phyloP scores from a whole-genome alignment of 2,329 filamentous ascomycete species.

The Botrytis byssoidea region DNA sequence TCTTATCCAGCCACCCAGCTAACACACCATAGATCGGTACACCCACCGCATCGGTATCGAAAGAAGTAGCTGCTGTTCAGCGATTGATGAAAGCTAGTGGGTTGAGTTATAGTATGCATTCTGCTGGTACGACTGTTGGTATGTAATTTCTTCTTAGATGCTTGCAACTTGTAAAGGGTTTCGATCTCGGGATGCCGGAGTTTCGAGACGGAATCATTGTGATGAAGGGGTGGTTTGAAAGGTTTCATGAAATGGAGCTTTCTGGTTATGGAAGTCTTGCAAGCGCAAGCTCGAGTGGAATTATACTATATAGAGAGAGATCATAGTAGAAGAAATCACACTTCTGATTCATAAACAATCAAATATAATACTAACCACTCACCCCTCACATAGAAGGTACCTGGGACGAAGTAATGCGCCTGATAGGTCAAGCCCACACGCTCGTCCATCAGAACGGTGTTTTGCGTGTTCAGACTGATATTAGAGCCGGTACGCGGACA shows the following conservation, averaged over 20 bases:
- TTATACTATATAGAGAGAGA: background rate
- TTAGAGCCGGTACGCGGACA: constrained; percentile 69
- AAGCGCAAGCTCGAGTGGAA: background rate
- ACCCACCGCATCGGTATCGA: constrained; percentile 68
- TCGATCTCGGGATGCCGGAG: background rate
- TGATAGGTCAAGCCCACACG: constrained; percentile 83
- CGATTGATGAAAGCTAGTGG: constrained; percentile 78
- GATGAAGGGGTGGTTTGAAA: background rate
- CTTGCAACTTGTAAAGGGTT: background rate
- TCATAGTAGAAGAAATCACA: background rate
- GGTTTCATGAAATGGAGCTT: background rate
- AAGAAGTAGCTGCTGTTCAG: constrained; percentile 87
- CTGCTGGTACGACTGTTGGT: constrained; percentile 90
- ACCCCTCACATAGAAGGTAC: constrained; percentile 64
- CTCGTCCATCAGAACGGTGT: constrained; percentile 76
- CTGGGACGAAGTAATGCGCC: constrained; percentile 83
- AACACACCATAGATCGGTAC: constrained; percentile 68
- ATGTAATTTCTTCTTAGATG: constrained; percentile 37
- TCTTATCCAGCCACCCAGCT: background rate
- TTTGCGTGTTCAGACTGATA: constrained; percentile 81
- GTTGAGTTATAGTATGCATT: constrained; percentile 85
- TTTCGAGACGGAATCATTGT: background rate
- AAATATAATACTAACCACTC: background rate
- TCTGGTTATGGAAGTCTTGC: background rate
- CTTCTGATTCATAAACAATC: background rate